phyloP scores from a whole-genome alignment of 129 eudicot genomes.

The Flaveria robusta region DNA sequence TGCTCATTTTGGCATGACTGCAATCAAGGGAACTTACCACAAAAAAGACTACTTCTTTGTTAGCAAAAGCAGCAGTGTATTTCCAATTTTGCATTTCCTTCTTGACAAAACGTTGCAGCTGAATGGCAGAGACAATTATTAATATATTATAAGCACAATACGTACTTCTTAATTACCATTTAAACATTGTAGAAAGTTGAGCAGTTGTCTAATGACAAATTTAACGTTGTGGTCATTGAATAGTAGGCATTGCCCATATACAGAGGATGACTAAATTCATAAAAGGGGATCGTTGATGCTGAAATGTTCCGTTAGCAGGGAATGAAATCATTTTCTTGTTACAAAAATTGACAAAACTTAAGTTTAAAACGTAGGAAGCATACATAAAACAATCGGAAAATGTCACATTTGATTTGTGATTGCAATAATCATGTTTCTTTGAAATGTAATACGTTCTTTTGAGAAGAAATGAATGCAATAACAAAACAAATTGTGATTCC shows the following conservation, averaged over 20 bases:
- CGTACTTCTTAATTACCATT: neutral
- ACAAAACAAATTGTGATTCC: neutral
- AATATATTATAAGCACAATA: neutral
- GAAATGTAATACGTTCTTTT: neutral
- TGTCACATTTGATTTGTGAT: neutral
- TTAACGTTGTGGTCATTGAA: slow-evolving; percentile 1
- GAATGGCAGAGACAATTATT: slow-evolving; percentile 19
- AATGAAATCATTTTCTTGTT: neutral
- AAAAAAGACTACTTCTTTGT: slow-evolving; percentile 76
- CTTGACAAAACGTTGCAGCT: slow-evolving; percentile 70
- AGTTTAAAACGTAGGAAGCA: neutral
- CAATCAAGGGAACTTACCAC: slow-evolving; percentile 47
- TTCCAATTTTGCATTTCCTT: slow-evolving; percentile 60
- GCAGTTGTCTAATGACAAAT: neutral
- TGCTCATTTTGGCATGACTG: neutral
- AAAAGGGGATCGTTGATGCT: neutral
- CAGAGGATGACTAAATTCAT: neutral
- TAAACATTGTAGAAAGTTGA: neutral
- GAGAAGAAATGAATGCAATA: neutral
- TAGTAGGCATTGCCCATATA: neutral
- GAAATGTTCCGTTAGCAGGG: neutral
- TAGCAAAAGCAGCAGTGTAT: slow-evolving; percentile 59
- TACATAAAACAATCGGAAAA: neutral
- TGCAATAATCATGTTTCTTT: neutral
- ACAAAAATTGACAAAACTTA: neutral